A percentile compares a stretch with the other conserved stretches of the same genome.
Evolutionary conservation across 1,284 basidiomycete genomes (phyloP).

Genomic region (Ceraceosorus bombacis): DNA sequence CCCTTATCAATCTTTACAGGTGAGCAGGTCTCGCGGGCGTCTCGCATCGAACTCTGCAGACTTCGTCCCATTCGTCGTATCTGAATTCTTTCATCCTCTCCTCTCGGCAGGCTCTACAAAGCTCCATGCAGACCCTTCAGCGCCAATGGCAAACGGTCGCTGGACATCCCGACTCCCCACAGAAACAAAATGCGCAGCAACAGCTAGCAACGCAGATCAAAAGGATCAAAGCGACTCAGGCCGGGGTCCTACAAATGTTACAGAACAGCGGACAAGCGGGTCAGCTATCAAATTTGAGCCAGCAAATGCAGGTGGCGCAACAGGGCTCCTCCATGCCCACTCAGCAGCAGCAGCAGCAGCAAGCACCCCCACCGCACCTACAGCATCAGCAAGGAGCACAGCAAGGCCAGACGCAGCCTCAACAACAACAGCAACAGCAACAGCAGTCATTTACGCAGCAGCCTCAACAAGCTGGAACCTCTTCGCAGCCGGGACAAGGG

Average conservation of each 20-base stretch:
- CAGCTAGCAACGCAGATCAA: neutral
- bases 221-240: neutral
- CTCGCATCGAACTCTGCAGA: too few relatives aligned
- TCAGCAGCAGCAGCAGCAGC: neutral
- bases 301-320: neutral
- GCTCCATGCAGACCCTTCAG: neutral
- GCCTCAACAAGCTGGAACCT: constrained; percentile 5
- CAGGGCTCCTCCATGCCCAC: neutral
- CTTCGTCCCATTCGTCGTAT: too few relatives aligned
- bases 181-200: neutral
- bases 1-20: too few relatives aligned
- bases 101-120: neutral
- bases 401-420: constrained; percentile 11
- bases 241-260: too few relatives aligned
- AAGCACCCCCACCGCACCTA: constrained; percentile 7
- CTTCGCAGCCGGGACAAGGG: neutral
- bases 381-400: constrained; percentile 3
- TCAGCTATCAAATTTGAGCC: neutral
- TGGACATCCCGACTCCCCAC: neutral
- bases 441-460: constrained; percentile 12
- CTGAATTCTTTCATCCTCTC: neutral
- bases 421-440: constrained; percentile 12
- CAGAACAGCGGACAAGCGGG: too few relatives aligned
- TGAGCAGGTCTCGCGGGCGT: too few relatives aligned
- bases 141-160: neutral